Base-by-base conservation (phyloP, 192 early-diverging fungal species). In the Pilaira anomala region DNA sequence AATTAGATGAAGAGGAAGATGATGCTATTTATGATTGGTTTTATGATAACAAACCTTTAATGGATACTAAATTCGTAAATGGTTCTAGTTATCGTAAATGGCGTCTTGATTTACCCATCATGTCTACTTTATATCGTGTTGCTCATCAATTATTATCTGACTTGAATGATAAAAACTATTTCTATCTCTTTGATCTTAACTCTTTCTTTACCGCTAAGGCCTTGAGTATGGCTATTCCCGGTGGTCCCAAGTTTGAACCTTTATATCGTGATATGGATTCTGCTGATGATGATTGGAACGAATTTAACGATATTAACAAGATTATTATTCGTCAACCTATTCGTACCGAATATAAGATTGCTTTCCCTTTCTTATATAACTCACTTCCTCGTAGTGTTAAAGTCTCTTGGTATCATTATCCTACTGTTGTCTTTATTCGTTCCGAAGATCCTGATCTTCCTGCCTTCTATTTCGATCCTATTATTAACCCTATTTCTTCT, bases 271-370 rank as follows among this genome's bases (percentile, higher is more conserved):
- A 99, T 76, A 85, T 94, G 66, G 93, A 99, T 69, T 85, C 93
- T 1, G 90, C 87, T 1, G 97, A 99, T 75, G 95, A 99, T 73
- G 97, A 99, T 80, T 99, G 97, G 97, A 99, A 98, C 77, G 97
- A 99, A 74, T 99, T 99, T 78, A 99, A 99, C 79, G 97, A 99
- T 71, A 98, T 99, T 82, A 94, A 95, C 89, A 99, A 99, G 78
- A 94, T 99, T 65, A 99, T 99, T 61, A 97, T 99, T 59, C 90
- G 97, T 46, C 95, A 99, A 71, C 95, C 95, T 21, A 91, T 99
- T 60, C 89, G 97, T 50, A 96, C 97, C 44, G 97, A 99, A 79
- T 98, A 99, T 84, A 96, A 95, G 72, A 91, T 99, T 40, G 97
- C 97, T 2, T 99, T 96, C 77, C 97, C 97, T 54, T 96, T 92